Conservation (phyloP, 2,329 filamentous ascomycete species). For the Fusarium mangiferae region DNA sequence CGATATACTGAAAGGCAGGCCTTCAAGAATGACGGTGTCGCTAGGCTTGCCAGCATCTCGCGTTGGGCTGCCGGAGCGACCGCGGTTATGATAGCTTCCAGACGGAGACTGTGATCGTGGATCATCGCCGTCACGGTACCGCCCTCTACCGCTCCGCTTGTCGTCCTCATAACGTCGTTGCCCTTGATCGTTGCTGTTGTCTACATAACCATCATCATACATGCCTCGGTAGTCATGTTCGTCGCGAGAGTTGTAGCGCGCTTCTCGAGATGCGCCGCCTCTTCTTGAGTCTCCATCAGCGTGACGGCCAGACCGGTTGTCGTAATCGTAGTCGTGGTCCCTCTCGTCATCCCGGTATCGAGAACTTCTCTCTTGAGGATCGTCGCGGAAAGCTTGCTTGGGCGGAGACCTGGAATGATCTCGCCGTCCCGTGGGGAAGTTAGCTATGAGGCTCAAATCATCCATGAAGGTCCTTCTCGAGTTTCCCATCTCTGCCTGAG, state of each 20-base stretch:
- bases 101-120: constrained; percentile 43
- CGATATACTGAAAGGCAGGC: constrained; percentile 60
- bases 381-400: constrained; percentile 52
- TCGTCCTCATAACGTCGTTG: constrained; percentile 38
- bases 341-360: constrained; percentile 41
- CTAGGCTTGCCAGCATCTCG: constrained; percentile 56
- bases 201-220: constrained; percentile 53
- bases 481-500: constrained; percentile 40
- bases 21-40: constrained; percentile 66
- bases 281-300: constrained; percentile 42
- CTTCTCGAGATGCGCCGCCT: constrained; percentile 37
- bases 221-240: constrained; percentile 51
- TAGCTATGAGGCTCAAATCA: constrained; percentile 54
- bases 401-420: constrained; percentile 57
- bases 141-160: constrained; percentile 30
- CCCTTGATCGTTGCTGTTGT: constrained; percentile 35
- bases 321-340: constrained; percentile 37
- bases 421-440: constrained; percentile 57
- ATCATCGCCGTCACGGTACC: constrained; percentile 36
- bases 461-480: constrained; percentile 43
- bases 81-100: constrained; percentile 43
- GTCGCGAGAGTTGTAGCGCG: constrained; percentile 44
- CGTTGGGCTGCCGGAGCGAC: constrained; percentile 49
- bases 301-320: constrained; percentile 43
- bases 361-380: constrained; percentile 45